Evolutionary conservation across 441 rosid species (phyloP), one percentile per base, ranked within the genome.

Genomic region (Croton setiger): DNA sequence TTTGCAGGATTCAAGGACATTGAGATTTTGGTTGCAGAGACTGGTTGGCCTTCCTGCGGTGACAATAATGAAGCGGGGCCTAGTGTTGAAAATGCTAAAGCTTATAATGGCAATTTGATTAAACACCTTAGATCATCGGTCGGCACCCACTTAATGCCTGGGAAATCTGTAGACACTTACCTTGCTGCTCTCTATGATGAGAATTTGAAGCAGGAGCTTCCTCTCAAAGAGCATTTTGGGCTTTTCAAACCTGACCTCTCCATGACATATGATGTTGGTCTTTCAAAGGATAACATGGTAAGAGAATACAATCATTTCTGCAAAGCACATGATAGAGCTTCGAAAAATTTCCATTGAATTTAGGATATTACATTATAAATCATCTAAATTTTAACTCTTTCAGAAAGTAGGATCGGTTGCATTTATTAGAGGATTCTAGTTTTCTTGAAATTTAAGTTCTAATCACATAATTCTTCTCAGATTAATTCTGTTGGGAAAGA

Each of bases 81-180:
- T 0, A 76, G 91, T 27, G 67, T 88, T 17, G 98, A 88, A 79
- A 94, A 94, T 68, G 98, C 98, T 1, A 92, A 79, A 84, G 96
- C 96, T 59, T 94, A 88, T 70, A 90, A 88, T 9, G 98, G 97
- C 67, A 94, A 94, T 75, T 76, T 94, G 85, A 80, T 94, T 67
- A 82, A 88, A 64, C 98, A 88, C 68, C 84, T 94, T 23, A 81
- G 84, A 76, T 91, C 98, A 12, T 78, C 79, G 85, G 87, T 69
- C 18, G 98, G 98, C 45, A 94, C 98, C 60, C 96, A 96, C 36
- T 73, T 94, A 67, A 94, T 94, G 98, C 97, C 96, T 52, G 93
- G 96, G 67, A 94, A 94, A 67, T 74, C 98, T 20, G 87, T 94
- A 3, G 98, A 94, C 60, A 91, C 98, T 4, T 91, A 88, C 81